phyloP scores from a whole-genome alignment of 257 asterid species.

The Lantana camara region DNA sequence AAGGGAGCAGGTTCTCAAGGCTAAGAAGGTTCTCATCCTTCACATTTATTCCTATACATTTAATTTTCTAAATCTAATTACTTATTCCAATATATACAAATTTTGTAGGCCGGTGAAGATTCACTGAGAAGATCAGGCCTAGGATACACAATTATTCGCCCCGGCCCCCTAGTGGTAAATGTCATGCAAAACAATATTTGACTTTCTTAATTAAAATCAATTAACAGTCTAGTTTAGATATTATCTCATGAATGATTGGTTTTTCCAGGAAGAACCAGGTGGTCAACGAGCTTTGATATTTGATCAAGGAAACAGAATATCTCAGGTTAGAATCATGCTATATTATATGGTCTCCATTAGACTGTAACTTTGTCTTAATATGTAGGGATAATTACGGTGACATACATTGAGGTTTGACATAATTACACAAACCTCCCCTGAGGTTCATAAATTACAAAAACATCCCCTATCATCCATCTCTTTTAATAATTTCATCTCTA shows the following conservation, averaged over 20 bases:
- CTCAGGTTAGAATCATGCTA: constrained; percentile 58
- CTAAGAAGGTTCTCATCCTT: constrained; percentile 71
- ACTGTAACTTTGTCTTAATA: constrained; percentile 21
- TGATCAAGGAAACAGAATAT: constrained; percentile 96
- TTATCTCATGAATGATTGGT: neutral
- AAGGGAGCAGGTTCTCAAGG: constrained; percentile 90
- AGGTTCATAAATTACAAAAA: too few relatives aligned
- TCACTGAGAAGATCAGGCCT: constrained; percentile 89
- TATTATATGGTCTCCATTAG: neutral
- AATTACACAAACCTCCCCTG: too few relatives aligned
- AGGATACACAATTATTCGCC: constrained; percentile 95
- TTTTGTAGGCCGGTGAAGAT: constrained; percentile 87
- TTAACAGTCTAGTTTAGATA: neutral
- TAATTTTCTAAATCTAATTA: neutral
- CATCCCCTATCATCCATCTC: too few relatives aligned
- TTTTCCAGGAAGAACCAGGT: constrained; percentile 92
- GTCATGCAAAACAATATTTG: neutral
- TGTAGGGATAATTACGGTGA: neutral
- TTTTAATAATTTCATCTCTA: too few relatives aligned
- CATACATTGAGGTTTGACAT: too few relatives aligned
- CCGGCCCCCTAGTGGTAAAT: constrained; percentile 89
- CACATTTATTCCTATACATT: constrained; percentile 11
- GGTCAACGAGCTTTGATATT: constrained; percentile 98
- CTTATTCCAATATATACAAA: constrained; percentile 21
- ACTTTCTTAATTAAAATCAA: neutral